Evolutionary conservation across 2,329 filamentous ascomycete genomes (phyloP), one percentile per base, ranked within the genome.

Genomic region (Botrytis aclada): DNA sequence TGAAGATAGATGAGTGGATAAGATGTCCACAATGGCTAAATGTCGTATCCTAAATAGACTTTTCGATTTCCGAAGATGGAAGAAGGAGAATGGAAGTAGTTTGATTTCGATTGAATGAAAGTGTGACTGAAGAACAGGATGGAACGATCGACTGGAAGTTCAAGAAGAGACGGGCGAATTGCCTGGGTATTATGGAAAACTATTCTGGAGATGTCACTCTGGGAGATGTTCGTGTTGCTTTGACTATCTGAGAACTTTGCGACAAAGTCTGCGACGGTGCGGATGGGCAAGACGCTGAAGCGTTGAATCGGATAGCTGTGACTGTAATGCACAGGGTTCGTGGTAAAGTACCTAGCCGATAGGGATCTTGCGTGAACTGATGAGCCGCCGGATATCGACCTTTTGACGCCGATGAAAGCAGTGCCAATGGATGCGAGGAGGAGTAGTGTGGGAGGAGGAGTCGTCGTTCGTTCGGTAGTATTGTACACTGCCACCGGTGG

Each of bases 251-350:
- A 78, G 77, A 67, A 77, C 76, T 78, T 76, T 76, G 76, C 77
- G 77, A 78, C 76, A 77, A 74, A 70, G 73, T 76, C 77, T 79
- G 78, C 77, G 76, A 79, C 78, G 76, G 76, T 72, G 75, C 74
- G 74, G 60, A 71, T 41, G 47, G 66, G 67, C 58, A 74, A 34
- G 72, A 75, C 74, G 73, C 74, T 74, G 73, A 72, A 75, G 75
- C 76, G 74, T 74, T 78, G 77, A 74, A 75, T 72, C 77, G 75
- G 69, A 73, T 77, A 76, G 77, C 73, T 74, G 74, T 56, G 64
- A 72, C 62, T 71, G 71, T 67, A 74, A 71, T 72, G 70, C 73
- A 71, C 67, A 71, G 67, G 58, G 72, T 73, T 70, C 47, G 60
- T 43, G 66, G 66, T 72, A 41, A 62, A 73, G 71, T 71, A 62